Base-by-base conservation (phyloP, 2,329 filamentous ascomycete species). In the Bimuria novae-zelandiae region DNA sequence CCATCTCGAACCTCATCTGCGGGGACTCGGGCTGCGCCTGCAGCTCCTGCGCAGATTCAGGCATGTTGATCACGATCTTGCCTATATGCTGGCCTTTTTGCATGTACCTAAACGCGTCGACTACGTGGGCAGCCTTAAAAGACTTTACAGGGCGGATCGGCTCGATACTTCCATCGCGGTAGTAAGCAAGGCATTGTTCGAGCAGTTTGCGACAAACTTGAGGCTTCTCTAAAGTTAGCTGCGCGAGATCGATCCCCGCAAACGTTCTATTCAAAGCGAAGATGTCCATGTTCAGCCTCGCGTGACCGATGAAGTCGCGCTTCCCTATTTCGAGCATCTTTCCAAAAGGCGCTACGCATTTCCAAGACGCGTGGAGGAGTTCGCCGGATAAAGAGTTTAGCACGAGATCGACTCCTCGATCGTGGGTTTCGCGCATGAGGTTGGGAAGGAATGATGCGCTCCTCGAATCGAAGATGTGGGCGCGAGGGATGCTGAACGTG, bases 311-410 rank as follows among this genome's bases (percentile, higher is more conserved):
- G 19, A 61, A 40, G 17, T 59, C 56, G 2, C 35, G 19, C 23
- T 59, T 59, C 10, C 56, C 54, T 36, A 59, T 52, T 22, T 59
- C 56, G 7, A 57, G 33, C 12, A 56, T n/a, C 1, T 16, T n/a
- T 3, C 58, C 55, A 44, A 43, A 51, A 14, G 16, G 37, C 1
- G 77, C 77, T 1, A 81, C 66, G 35, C 76, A 79, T 7, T 70
- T 56, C 77, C 77, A 82, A 0, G 72, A 77, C 0, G 72, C 71
- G n/a, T 51, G 35, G 1, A 65, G 49, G 5, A 56, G 32, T 10
- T 70, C 62, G 8, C 66, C 65, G 2, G 56, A 33, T 1, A 70
- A 52, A 3, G 56, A 57, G 51, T 73, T 71, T 21, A 73, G 52
- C 4, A 69, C 53, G 4, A 71, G 56, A 51, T 73, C 68, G 3